Conservation (phyloP, 441 rosid species). For the Populus hybrid region DNA sequence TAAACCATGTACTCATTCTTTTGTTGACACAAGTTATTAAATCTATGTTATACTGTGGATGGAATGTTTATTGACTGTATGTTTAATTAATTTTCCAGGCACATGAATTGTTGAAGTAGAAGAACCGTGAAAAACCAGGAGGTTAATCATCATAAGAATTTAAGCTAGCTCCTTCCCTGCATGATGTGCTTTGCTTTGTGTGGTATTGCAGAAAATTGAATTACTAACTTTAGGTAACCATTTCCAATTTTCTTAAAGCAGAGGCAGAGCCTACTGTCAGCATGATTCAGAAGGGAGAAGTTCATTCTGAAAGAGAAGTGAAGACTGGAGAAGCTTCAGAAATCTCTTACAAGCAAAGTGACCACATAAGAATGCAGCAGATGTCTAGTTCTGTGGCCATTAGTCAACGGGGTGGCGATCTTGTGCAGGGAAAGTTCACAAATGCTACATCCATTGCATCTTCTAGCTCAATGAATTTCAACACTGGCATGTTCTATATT, state of each 20-base stretch:
- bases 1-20: slow-evolving; percentile 25
- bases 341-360: slow-evolving; percentile 30
- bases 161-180: neutral
- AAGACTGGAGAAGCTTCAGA: slow-evolving; percentile 27
- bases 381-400: too few relatives aligned
- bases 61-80: slow-evolving; percentile 1
- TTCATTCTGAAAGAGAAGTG: slow-evolving; percentile 18
- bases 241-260: slow-evolving; percentile 23
- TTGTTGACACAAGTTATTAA: slow-evolving; percentile 1
- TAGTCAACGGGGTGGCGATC: too few relatives aligned
- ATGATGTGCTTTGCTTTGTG: neutral
- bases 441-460: too few relatives aligned
- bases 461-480: too few relatives aligned
- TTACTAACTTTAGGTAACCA: slow-evolving; percentile 14
- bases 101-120: slow-evolving; percentile 65
- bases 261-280: slow-evolving; percentile 29
- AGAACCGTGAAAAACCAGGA: slow-evolving; percentile 57
- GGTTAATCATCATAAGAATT: slow-evolving; percentile 27
- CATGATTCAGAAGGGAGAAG: slow-evolving; percentile 29
- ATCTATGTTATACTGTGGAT: slow-evolving; percentile 3
- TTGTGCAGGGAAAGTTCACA: too few relatives aligned
- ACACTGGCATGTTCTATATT: too few relatives aligned
- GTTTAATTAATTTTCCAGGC: slow-evolving; percentile 45
- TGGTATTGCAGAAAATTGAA: neutral
- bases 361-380: slow-evolving; percentile 7